Base-by-base conservation (phyloP, 805 yeast species). In the Metschnikowia noctiluminum region DNA sequence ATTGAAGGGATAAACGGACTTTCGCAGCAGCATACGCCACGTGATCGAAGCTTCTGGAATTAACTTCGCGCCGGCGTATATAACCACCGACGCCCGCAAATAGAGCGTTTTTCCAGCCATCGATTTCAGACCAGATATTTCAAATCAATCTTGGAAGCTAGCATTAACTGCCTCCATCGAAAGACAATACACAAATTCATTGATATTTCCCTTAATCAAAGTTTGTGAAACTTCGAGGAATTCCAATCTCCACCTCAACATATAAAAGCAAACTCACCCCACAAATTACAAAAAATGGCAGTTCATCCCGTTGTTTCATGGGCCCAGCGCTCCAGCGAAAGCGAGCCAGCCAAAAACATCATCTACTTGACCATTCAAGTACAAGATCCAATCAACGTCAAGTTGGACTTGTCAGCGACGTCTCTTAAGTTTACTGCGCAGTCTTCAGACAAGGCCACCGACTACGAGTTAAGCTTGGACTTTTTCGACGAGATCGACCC, bases 261-360 rank as follows among this genome's bases (percentile, higher is more conserved):
- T 12, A 30, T 10, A 30, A 30, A 28, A 30, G 21, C 21, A 21
- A 21, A 21, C 21, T 21, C 21, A 21, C 21, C 21, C 21, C 21
- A 21, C 21, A 21, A 21, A 21, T 21, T 21, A 11, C 6, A 7
- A 8, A 49, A 12, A 42, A 56, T 56, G 59, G 36, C 52, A 9
- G 43, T 46, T 10, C 58, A 54, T 41, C 81, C 84, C 42, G 71
- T 69, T 74, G 92, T 89, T 37, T 75, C 83, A 64, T 92, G 99
- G 99, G 98, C 99, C 11, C 99, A 92, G 76, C 88, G 99, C 70
- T 89, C 97, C 47, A 82, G 77, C 62, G 85, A 76, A n/a, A 68
- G 76, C 4, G 95, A 84, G 35, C 78, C 80, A 10, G 74, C 79
- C 30, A 91, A 88, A 69, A 92, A 92, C 68, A 62, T 89, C 35